Evolutionary conservation across 116 monocot species (phyloP).

Genomic region (Zostera marina): DNA sequence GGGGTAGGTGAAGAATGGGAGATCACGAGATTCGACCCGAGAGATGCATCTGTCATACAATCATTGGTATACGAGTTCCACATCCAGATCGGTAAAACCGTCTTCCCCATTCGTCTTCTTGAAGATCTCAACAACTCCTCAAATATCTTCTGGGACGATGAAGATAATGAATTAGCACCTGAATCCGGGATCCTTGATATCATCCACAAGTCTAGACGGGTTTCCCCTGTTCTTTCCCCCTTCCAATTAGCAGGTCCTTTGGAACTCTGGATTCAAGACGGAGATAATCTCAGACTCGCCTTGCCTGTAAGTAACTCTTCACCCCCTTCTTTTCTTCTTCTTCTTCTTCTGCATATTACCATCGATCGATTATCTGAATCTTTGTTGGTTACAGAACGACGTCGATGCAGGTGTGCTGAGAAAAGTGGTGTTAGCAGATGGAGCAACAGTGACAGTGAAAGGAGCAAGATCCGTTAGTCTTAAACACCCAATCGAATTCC

Average conservation of each 20-base stretch:
- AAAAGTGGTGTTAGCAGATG: slow-evolving; percentile 84
- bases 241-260: slow-evolving; percentile 89
- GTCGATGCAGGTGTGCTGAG: slow-evolving; percentile 88
- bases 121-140: slow-evolving; percentile 79
- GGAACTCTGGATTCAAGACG: slow-evolving; percentile 99
- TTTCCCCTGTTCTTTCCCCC: slow-evolving; percentile 30
- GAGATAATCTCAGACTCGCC: slow-evolving; percentile 73
- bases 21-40: slow-evolving; percentile 71
- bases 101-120: slow-evolving; percentile 67
- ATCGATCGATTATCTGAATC: too few relatives aligned
- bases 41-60: slow-evolving; percentile 66
- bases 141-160: slow-evolving; percentile 31
- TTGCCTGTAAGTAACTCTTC: slow-evolving; percentile 91
- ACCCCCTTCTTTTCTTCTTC: too few relatives aligned
- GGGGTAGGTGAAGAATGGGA: slow-evolving; percentile 28
- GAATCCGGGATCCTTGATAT: slow-evolving; percentile 16
- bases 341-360: too few relatives aligned
- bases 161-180: slow-evolving; percentile 21
- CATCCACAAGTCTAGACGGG: slow-evolving; percentile 3
- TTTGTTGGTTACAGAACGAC: slow-evolving; percentile 49
- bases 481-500: slow-evolving; percentile 60
- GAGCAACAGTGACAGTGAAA: slow-evolving; percentile 75
- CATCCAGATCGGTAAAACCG: slow-evolving; percentile 60
- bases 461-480: slow-evolving; percentile 83
- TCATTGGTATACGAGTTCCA: slow-evolving; percentile 88